A percentile compares a stretch with the other conserved stretches of the same genome.
These are phyloP conservation scores for Starmerella ratchasimensis DNA, from an alignment of 805 yeast species.

Conservation along the genomic window DNA sequence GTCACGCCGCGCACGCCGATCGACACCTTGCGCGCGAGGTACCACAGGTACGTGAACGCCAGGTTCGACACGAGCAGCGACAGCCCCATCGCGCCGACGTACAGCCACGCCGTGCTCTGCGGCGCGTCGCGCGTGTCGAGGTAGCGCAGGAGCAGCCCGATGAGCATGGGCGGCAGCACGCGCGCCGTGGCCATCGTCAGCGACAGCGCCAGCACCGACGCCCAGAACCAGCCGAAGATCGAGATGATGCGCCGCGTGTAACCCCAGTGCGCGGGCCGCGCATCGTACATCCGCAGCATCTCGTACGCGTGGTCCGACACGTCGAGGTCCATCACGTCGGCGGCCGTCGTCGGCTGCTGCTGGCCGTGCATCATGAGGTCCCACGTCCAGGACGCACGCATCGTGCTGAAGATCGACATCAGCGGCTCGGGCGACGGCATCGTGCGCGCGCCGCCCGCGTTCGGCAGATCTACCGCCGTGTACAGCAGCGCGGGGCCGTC, in stretches of 20 bases:
- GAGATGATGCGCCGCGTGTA: constrained; percentile 34
- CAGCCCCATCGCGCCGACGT: constrained; percentile 58
- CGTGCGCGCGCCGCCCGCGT: constrained; percentile 15
- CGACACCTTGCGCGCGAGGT: constrained; percentile 83
- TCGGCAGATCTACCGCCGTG: constrained; percentile 25
- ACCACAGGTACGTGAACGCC: constrained; percentile 67
- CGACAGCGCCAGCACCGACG: constrained; percentile 64
- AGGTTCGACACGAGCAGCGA: constrained; percentile 46
- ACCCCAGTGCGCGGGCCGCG: constrained; percentile 7
- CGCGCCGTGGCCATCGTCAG: constrained; percentile 47
- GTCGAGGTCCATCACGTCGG: constrained; percentile 74
- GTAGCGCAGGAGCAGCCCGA: constrained; percentile 68
- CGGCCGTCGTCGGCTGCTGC: constrained; percentile 37
- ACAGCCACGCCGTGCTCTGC: constrained; percentile 70
- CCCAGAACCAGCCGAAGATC: constrained; percentile 49
- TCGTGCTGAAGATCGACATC: constrained; percentile 44
- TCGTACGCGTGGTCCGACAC: constrained; percentile 68
- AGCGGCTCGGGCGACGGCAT: constrained; percentile 66
- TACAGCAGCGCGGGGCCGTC: constrained; percentile 45
- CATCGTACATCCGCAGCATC: constrained; percentile 33
- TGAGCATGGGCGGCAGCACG: constrained; percentile 66
- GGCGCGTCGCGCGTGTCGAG: constrained; percentile 62
- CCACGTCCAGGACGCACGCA: constrained; percentile 68
- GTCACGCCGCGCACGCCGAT: constrained; percentile 79
- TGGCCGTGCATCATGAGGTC: constrained; percentile 56